These are phyloP conservation scores for Thelonectria blattea DNA, from an alignment of 2,329 filamentous ascomycete genomes.

Conservation along the genomic window DNA sequence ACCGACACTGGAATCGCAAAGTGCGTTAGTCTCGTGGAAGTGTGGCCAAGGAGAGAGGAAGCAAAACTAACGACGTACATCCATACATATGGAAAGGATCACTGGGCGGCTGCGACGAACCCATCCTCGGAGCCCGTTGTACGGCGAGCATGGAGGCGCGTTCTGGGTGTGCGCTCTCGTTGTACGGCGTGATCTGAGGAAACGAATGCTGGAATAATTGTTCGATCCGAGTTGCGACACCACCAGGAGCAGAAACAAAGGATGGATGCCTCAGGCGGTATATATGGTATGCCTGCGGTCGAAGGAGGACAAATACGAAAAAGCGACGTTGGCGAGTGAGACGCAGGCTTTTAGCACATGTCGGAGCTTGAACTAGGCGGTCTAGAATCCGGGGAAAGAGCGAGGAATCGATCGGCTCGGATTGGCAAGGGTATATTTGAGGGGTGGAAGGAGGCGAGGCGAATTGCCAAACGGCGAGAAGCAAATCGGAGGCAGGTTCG, in stretches of 20 bases:
- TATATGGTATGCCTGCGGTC: background rate
- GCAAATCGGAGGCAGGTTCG: constrained; percentile 5
- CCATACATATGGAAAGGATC: constrained; percentile 68
- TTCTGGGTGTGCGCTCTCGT: constrained; percentile 25
- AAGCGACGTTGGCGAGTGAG: background rate
- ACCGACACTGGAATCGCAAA: constrained; percentile 49
- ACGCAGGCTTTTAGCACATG: constrained; percentile 12
- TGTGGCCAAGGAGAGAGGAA: background rate
- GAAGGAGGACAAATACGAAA: constrained; percentile 10
- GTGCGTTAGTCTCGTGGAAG: constrained; percentile 36
- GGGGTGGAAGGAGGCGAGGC: background rate
- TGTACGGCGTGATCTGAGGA: constrained; percentile 15
- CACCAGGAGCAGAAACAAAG: background rate
- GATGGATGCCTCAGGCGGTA: background rate
- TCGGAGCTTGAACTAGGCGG: constrained; percentile 4
- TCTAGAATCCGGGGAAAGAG: background rate
- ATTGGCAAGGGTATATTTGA: background rate
- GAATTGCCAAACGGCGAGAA: background rate
- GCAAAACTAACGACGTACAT: constrained; percentile 57
- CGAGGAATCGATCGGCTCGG: background rate
- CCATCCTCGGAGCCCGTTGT: constrained; percentile 62
- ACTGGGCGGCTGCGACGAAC: constrained; percentile 60
- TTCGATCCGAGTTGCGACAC: background rate
- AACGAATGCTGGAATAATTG: constrained; percentile 12
- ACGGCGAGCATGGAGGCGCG: constrained; percentile 63